phyloP scores from a whole-genome alignment of 176 grass and related monocot genomes.

The Tuctoria greenei region DNA sequence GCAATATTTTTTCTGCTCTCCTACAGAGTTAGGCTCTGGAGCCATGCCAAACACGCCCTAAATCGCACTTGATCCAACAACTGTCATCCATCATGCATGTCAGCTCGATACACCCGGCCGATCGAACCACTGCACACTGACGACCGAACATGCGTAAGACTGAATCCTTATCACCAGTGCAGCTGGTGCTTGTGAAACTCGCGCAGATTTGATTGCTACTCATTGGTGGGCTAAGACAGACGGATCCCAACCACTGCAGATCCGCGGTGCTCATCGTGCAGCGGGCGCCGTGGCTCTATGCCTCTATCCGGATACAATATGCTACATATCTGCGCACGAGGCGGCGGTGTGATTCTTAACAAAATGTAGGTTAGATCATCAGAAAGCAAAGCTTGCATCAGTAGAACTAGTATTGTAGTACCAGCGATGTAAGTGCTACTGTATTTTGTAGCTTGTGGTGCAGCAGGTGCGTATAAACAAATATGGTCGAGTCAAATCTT shows the following conservation, averaged over 20 bases:
- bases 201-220: neutral
- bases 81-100: neutral
- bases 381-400: slow-evolving; percentile 27
- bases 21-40: no score
- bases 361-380: neutral
- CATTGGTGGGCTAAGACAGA: neutral
- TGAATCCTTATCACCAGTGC: neutral
- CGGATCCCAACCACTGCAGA: slow-evolving; percentile 44
- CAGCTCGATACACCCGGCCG: neutral
- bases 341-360: neutral
- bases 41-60: no score
- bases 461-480: slow-evolving; percentile 3
- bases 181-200: neutral
- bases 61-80: neutral
- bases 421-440: neutral
- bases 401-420: neutral
- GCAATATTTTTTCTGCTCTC: no score
- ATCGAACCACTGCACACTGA: slow-evolving; percentile 2
- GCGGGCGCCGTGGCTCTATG: neutral
- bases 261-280: slow-evolving; percentile 22
- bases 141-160: neutral
- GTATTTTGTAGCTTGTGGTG: neutral
- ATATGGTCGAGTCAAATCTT: slow-evolving; percentile 11
- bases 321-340: neutral
- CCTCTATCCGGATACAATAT: no score